Evolutionary conservation across 2,329 filamentous ascomycete genomes (phyloP).

Genomic region (Volutella citrinella): DNA sequence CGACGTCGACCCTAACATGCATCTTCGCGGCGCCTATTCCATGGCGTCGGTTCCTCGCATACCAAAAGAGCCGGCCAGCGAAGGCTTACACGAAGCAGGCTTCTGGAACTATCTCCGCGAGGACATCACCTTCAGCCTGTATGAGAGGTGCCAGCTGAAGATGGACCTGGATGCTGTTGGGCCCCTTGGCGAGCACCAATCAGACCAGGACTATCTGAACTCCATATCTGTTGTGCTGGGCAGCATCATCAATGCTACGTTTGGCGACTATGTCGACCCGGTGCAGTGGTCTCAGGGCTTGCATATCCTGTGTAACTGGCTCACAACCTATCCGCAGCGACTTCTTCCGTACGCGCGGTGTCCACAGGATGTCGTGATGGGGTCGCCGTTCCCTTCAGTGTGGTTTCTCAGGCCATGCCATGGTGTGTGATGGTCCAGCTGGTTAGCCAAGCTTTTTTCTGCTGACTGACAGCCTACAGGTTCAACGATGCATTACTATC

Average conservation of each 20-base stretch:
- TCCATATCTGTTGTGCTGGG: conserved; percentile 41
- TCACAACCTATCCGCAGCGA: conserved; percentile 25
- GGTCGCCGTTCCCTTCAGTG: conserved; percentile 34
- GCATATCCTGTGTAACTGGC: conserved; percentile 29
- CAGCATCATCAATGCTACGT: conserved; percentile 38
- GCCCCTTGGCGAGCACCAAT: conserved; percentile 12
- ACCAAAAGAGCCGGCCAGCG: conserved; percentile 16
- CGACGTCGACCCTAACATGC: conserved; percentile 40
- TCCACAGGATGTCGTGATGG: not conserved
- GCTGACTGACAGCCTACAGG: conserved; percentile 31
- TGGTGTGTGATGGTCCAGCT: conserved; percentile 27
- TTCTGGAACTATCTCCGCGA: conserved; percentile 52
- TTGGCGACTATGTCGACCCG: conserved; percentile 14
- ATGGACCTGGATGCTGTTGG: conserved; percentile 32
- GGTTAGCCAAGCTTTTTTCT: not conserved
- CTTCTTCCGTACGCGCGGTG: conserved; percentile 26
- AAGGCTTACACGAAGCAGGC: conserved; percentile 36
- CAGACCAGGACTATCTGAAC: conserved; percentile 33
- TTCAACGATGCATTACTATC: conserved; percentile 41
- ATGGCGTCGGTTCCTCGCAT: conserved; percentile 31
- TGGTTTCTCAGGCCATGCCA: conserved; percentile 42
- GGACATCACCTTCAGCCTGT: conserved; percentile 53
- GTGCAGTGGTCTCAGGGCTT: conserved; percentile 20
- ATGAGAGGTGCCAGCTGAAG: conserved; percentile 38
- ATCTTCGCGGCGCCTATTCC: conserved; percentile 45